A percentile compares a stretch with the other conserved stretches of the same genome.
These are phyloP conservation scores for Erucastrum elatum DNA, from an alignment of 345 rosid genomes.

Conservation along the genomic window DNA sequence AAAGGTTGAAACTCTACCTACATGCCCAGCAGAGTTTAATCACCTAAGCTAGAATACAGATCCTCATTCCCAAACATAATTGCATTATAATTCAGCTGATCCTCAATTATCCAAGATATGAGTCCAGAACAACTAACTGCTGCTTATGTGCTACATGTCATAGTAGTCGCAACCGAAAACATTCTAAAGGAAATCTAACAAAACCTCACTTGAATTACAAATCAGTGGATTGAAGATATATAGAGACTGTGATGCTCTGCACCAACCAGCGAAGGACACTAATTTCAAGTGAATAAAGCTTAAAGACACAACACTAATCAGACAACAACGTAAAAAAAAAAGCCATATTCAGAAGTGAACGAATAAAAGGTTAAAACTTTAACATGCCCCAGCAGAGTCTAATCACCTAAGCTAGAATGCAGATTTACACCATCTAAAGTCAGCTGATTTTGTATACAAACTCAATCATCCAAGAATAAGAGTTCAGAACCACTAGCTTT, in stretches of 20 bases:
- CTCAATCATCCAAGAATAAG: background rate
- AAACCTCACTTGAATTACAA: no score
- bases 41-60: no score
- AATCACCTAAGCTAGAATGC: background rate
- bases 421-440: slow-evolving; percentile 3
- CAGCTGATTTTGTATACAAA: background rate
- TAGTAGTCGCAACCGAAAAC: no score
- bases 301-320: background rate
- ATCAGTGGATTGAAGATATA: no score
- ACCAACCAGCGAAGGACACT: no score
- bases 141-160: background rate
- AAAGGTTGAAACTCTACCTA: background rate
- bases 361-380: slow-evolving; percentile 9
- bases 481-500: background rate
- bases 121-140: background rate
- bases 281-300: background rate
- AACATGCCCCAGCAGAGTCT: background rate
- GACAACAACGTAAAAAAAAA: background rate
- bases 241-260: no score
- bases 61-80: background rate
- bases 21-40: background rate
- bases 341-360: background rate
- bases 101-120: no score
- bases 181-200: no score
- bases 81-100: slow-evolving; percentile 14